Evolutionary conservation across 805 yeast species (phyloP), one percentile per base, ranked within the genome.

Genomic region (Henningerozyma blattae): DNA sequence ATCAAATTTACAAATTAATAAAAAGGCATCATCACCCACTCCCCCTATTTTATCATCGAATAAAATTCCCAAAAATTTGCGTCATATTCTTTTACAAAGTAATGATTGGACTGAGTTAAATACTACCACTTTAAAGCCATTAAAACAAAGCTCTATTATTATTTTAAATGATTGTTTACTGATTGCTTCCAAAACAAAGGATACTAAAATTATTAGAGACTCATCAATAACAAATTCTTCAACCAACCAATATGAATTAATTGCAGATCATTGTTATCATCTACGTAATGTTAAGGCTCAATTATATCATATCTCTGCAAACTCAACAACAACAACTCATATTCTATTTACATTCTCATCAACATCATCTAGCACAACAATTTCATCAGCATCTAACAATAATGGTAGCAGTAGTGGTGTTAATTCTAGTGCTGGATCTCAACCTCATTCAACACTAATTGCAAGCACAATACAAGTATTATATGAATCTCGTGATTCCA

Each of bases 101-200:
- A 79, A 80, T 3, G 69, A 86, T 32, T 87, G 95, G 95, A 73
- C 70, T 37, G 95, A 86, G 55, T 60, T 87, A 39, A 86, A 85
- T 47, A 73, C 80, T 3, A 86, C 91, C 0, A 84, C 94, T 10
- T 75, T 84, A 72, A 83, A 83, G 52, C 77, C 86, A 1, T 64
- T 77, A 22, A 76, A 80, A 43, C 77, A 84, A 2, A 75, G 79
- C 4, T 93, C 81, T 47, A 54, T 87, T 30, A 81, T 82, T 46
- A 56, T 87, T 7, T 62, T 87, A 44, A 86, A 80, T 49, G 96
- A 87, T 54, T 66, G 77, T 46, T 52, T 86, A 1, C 57, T 87
- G 36, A 64, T 87, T 26, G 94, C 95, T 66, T 82, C 1, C 69
- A 75, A 39, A 73, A 72, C 39, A 41, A 24, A 34, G 41, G 40